phyloP scores from a whole-genome alignment of 1,139 yeast genomes.

The Scheffersomyces parashehatae region DNA sequence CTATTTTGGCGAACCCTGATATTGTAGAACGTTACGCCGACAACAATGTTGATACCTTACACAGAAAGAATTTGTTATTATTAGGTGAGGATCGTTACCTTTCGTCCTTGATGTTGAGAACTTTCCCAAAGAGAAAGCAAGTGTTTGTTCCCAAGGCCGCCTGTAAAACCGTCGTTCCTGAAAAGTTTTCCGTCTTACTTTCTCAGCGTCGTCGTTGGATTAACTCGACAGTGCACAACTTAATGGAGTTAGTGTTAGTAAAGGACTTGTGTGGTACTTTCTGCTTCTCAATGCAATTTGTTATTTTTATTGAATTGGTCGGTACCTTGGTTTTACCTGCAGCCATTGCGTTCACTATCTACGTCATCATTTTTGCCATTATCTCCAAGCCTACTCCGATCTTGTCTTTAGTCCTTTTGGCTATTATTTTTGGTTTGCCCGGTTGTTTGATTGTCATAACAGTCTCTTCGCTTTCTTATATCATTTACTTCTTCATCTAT shows the following conservation, averaged over 20 bases:
- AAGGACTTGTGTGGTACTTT: conserved; percentile 95
- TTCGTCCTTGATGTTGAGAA: conserved; percentile 84
- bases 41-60: conserved; percentile 83
- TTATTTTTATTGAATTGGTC: conserved; percentile 79
- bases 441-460: conserved; percentile 87
- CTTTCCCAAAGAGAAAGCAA: conserved; percentile 92
- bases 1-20: conserved; percentile 93
- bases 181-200: conserved; percentile 71
- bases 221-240: conserved; percentile 93
- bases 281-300: conserved; percentile 97
- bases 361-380: conserved; percentile 76
- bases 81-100: conserved; percentile 94
- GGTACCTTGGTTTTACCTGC: conserved; percentile 94
- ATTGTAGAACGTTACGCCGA: conserved; percentile 94
- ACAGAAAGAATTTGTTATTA: conserved; percentile 81
- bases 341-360: conserved; percentile 83
- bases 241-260: conserved; percentile 86
- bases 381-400: conserved; percentile 82
- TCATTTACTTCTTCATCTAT: conserved; percentile 82
- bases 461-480: conserved; percentile 73
- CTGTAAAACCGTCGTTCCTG: conserved; percentile 92
- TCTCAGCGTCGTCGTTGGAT: conserved; percentile 99
- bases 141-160: conserved; percentile 95
- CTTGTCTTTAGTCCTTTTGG: conserved; percentile 77
- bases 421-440: conserved; percentile 84